Conservation (phyloP, 331 rosid genomes). For the Malus hybrid region DNA sequence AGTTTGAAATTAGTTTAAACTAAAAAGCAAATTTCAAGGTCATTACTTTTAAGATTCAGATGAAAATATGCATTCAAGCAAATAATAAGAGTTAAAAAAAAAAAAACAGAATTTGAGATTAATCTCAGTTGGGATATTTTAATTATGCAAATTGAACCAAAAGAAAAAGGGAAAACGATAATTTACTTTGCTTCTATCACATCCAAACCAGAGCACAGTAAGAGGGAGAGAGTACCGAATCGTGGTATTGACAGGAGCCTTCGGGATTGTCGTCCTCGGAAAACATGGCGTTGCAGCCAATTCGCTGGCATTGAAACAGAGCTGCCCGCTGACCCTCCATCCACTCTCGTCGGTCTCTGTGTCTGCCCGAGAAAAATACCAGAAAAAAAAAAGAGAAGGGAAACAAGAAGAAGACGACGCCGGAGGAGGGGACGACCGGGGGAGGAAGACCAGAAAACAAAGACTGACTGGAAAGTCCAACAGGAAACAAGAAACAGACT, state of each 20-base stretch:
- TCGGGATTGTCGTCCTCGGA: constrained; percentile 67
- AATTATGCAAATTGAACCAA: not conserved
- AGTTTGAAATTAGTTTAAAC: not conserved
- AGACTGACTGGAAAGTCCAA: not conserved
- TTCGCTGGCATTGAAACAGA: constrained; percentile 70
- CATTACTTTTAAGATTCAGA: not conserved
- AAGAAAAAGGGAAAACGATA: not conserved
- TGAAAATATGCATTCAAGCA: too few relatives aligned
- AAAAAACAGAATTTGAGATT: too few relatives aligned
- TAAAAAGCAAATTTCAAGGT: not conserved
- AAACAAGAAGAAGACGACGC: not conserved
- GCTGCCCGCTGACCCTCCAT: constrained; percentile 39
- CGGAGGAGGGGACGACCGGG: not conserved
- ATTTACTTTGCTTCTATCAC: not conserved
- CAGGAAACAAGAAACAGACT: not conserved
- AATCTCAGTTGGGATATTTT: not conserved
- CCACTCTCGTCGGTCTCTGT: not conserved
- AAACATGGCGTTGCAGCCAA: constrained; percentile 74
- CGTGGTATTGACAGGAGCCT: constrained; percentile 80
- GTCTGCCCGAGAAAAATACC: not conserved
- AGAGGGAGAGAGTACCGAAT: constrained; percentile 38
- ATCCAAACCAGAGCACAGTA: not conserved
- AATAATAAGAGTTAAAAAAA: too few relatives aligned
- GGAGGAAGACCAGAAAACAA: not conserved
- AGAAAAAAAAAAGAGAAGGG: not conserved